phyloP scores from a whole-genome alignment of 805 yeast genomes.

The Wickerhamiella cacticola region DNA sequence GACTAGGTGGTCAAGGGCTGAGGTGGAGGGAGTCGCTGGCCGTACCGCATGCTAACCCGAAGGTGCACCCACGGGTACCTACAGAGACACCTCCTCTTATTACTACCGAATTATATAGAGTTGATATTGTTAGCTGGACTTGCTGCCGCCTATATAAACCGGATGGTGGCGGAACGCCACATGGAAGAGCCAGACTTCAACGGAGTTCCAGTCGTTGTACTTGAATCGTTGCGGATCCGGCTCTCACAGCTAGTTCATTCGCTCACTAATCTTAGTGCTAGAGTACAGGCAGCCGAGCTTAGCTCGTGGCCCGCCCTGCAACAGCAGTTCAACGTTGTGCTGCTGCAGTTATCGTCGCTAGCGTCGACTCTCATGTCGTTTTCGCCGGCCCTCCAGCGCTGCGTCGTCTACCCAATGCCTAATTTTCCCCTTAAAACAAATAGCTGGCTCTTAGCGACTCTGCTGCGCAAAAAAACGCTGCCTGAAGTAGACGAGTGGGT shows the following conservation, averaged over 20 bases:
- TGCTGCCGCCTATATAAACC: too few relatives aligned
- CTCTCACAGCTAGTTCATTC: constrained; percentile 41
- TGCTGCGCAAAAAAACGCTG: constrained; percentile 71
- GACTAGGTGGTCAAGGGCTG: too few relatives aligned
- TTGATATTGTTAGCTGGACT: too few relatives aligned
- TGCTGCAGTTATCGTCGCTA: constrained; percentile 74
- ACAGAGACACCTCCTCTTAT: too few relatives aligned
- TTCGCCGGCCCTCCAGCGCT: constrained; percentile 44
- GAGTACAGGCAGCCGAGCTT: constrained; percentile 36
- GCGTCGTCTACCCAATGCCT: constrained; percentile 75
- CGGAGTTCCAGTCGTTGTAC: constrained; percentile 21
- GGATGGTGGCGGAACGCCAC: too few relatives aligned
- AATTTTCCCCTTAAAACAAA: constrained; percentile 77
- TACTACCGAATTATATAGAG: too few relatives aligned
- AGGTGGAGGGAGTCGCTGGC: too few relatives aligned
- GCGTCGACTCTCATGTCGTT: constrained; percentile 54
- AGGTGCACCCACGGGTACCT: too few relatives aligned
- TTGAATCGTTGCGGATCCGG: constrained; percentile 21
- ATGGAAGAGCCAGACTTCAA: constrained; percentile 15
- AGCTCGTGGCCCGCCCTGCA: constrained; percentile 59
- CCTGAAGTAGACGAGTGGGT: constrained; percentile 92
- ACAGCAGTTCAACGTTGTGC: constrained; percentile 67
- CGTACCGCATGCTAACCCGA: too few relatives aligned
- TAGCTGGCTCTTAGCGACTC: constrained; percentile 69
- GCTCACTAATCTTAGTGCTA: constrained; percentile 42